Conservation (phyloP, 139 green algal genomes). For the Tetraselmis chui region DNA sequence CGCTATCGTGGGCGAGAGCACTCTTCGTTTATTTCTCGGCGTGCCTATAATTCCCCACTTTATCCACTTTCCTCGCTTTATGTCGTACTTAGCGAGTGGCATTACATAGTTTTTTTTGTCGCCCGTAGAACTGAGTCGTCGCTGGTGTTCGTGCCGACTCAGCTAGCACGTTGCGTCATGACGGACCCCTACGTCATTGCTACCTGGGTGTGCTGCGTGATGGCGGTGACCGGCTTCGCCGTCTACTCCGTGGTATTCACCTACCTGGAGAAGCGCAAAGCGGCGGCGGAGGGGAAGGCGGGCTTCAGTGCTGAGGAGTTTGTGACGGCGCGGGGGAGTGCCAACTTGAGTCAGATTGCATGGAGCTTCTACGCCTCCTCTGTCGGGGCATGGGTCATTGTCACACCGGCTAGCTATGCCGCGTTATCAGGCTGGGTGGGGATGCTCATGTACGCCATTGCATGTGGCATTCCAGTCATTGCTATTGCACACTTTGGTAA, state of each 20-base stretch:
- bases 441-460: conserved; percentile 57
- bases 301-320: conserved; percentile 42
- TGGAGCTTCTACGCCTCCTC: conserved; percentile 65
- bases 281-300: background rate
- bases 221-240: conserved; percentile 4
- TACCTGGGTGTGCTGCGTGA: conserved; percentile 17
- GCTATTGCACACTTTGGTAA: conserved; percentile 50
- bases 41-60: no score
- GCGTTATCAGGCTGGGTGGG: conserved; percentile 55
- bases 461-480: conserved; percentile 60
- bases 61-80: no score
- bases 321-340: conserved; percentile 37
- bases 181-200: background rate
- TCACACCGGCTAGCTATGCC: conserved; percentile 35
- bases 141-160: no score
- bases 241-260: conserved; percentile 12
- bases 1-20: no score
- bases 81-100: no score
- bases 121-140: no score
- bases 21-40: no score
- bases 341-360: conserved; percentile 32
- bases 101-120: no score
- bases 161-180: no score
- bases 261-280: background rate
- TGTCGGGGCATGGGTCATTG: conserved; percentile 69